Evolutionary conservation across 257 asterid species (phyloP).

Genomic region (Solanum medicagineum): DNA sequence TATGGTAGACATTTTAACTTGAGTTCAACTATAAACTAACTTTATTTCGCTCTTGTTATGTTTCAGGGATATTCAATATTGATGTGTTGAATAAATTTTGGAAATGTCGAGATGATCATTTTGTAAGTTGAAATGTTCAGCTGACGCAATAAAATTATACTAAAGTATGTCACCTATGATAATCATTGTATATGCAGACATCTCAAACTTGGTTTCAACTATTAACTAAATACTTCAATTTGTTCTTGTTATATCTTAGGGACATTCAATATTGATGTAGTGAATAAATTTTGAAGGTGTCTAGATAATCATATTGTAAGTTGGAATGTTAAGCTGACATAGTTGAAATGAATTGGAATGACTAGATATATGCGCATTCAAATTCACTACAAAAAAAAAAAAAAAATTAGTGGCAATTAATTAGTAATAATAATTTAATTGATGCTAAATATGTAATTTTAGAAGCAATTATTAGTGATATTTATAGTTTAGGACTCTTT

Average conservation of each 20-base stretch:
- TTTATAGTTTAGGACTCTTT: too few species aligned
- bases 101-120: neutral
- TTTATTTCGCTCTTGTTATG: neutral
- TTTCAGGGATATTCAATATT: neutral
- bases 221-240: neutral
- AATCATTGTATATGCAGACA: neutral
- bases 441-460: too few species aligned
- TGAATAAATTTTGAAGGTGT: neutral
- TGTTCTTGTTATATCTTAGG: neutral
- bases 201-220: neutral
- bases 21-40: neutral
- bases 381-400: too few species aligned
- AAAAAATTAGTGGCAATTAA: too few species aligned
- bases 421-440: too few species aligned
- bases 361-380: neutral
- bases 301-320: neutral
- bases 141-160: neutral
- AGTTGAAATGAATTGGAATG: neutral
- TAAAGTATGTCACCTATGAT: too few species aligned
- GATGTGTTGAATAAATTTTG: neutral
- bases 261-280: accelerated
- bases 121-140: neutral
- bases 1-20: neutral
- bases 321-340: neutral
- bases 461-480: too few species aligned